A percentile compares a stretch with the other conserved stretches of the same genome.
These are phyloP conservation scores for Plasmodium adleri DNA, from an alignment of 169 alveolate genomes.

Conservation along the genomic window DNA sequence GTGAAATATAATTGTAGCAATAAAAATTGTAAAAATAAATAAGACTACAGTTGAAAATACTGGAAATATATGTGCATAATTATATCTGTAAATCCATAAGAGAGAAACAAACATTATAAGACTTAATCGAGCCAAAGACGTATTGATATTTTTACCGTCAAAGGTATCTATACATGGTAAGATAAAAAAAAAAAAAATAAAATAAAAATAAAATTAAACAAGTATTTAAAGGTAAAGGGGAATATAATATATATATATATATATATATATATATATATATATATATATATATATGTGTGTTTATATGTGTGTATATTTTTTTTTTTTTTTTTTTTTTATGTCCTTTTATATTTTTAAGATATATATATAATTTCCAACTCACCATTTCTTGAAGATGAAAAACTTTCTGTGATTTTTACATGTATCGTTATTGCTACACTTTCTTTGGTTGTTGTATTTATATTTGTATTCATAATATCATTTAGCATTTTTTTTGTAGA, in stretches of 20 bases:
- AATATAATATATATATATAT: neutral
- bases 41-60: conserved; percentile 37
- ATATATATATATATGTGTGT: neutral
- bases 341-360: neutral
- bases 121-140: conserved; percentile 20
- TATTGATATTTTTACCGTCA: conserved; percentile 11
- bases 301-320: neutral
- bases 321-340: neutral
- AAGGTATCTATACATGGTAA: conserved; percentile 11
- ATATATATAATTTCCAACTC: neutral
- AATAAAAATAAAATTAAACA: neutral
- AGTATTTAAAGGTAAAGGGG: neutral
- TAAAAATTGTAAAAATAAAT: conserved; percentile 27
- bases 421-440: conserved; percentile 37
- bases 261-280: neutral
- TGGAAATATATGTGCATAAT: conserved; percentile 30
- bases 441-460: conserved; percentile 8
- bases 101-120: conserved; percentile 21
- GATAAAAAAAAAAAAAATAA: neutral
- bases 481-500: neutral
- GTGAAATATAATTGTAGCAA: conserved; percentile 15
- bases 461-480: conserved; percentile 5
- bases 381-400: conserved; percentile 15
- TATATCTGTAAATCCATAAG: conserved; percentile 58
- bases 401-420: conserved; percentile 57